These are phyloP conservation scores for Rhizophora mangle DNA, from an alignment of 345 rosid genomes.

Conservation along the genomic window DNA sequence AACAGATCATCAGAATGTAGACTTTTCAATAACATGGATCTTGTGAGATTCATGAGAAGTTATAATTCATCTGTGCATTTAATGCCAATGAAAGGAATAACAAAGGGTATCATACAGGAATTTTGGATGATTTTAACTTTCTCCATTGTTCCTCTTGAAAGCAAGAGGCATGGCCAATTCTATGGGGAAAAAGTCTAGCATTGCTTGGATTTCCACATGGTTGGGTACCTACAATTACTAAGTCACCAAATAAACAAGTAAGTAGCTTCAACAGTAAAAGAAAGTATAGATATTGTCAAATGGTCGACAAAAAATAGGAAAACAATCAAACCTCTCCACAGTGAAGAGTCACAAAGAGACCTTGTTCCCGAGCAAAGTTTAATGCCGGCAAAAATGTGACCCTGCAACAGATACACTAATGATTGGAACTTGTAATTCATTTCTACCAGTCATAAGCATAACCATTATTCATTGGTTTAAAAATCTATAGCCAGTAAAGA, in stretches of 20 bases:
- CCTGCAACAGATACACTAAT: constrained; percentile 44
- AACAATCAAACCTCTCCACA: constrained; percentile 75
- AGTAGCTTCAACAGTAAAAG: constrained; percentile 14
- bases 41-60: not conserved
- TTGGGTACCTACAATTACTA: constrained; percentile 85
- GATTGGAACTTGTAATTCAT: constrained; percentile 1
- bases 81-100: constrained; percentile 1
- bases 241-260: constrained; percentile 40
- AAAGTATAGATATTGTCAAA: not conserved
- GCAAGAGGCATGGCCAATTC: constrained; percentile 89
- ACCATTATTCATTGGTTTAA: not conserved
- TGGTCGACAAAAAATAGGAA: not conserved
- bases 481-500: not conserved
- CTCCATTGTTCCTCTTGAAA: constrained; percentile 59
- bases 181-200: constrained; percentile 85
- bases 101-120: constrained; percentile 50
- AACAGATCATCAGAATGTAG: not conserved
- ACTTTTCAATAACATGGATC: not conserved
- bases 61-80: not conserved
- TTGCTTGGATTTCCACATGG: constrained; percentile 67
- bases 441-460: not conserved
- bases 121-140: constrained; percentile 52
- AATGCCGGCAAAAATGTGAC: constrained; percentile 77
- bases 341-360: constrained; percentile 78
- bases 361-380: constrained; percentile 69